Percentiles rank a stretch among this genome's conserved stretches.
phyloP scores from a whole-genome alignment of 2,329 filamentous ascomycete genomes.

The Microcera coccophila region DNA sequence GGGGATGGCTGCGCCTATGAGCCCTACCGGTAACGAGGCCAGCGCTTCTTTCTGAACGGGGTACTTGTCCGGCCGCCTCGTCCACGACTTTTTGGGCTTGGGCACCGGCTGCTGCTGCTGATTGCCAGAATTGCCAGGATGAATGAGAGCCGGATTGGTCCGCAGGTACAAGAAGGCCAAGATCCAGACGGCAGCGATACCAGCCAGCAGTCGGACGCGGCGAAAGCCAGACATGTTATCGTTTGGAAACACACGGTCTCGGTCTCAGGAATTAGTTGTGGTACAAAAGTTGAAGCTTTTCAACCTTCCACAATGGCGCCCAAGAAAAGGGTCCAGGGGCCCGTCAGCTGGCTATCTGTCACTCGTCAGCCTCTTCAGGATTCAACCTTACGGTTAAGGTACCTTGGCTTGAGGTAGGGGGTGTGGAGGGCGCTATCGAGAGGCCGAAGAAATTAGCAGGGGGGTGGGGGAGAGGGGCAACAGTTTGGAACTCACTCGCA shows the following conservation, averaged over 20 bases:
- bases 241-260: conserved; percentile 11
- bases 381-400: no score
- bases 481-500: no score
- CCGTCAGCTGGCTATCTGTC: no score
- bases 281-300: background rate
- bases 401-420: no score
- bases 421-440: no score
- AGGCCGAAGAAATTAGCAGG: no score
- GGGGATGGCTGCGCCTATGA: conserved; percentile 19
- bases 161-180: conserved; percentile 22
- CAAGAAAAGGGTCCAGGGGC: no score
- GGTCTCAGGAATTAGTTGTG: no score
- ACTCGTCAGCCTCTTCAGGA: no score
- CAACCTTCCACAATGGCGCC: no score
- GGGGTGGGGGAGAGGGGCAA: no score
- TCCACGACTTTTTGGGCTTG: conserved; percentile 22
- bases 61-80: conserved; percentile 19
- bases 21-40: conserved; percentile 34
- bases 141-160: background rate
- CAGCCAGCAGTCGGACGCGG: background rate
- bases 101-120: conserved; percentile 21
- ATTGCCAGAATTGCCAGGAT: conserved; percentile 19
- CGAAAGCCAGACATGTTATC: background rate
- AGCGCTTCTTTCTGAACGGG: conserved; percentile 18
- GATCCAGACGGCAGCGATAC: conserved; percentile 1